Base-by-base conservation (phyloP, 148 eudicot genomes). In the Camellia lanceoleosa region DNA sequence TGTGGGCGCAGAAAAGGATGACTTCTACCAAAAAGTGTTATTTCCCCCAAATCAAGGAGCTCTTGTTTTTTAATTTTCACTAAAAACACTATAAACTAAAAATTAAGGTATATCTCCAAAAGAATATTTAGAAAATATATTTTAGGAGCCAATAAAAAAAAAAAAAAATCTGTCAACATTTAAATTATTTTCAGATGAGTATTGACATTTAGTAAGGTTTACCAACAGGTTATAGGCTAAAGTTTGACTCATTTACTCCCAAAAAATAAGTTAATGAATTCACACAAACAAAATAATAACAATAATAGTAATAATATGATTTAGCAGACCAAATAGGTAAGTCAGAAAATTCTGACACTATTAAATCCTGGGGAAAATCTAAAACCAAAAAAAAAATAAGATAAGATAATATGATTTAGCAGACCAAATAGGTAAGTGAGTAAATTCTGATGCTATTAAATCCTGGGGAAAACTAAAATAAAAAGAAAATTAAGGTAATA, bases 281-380 rank as follows among this genome's bases (percentile, higher is more conserved):
- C 63, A 11, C 38, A 65, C 67, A 1, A 41, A 20, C 44, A 2
- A 15, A 15, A 0, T 18, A 74, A 30, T 30, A 30, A 30, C 38
- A 30, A 30, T 30, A 30, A 30, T 30, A 30, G 38, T 30, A 30
- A 16, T 14, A 68, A 42, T 43, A 68, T 16, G 71, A 19, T 42
- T 30, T 30, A 68, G 71, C 49, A 42, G 19, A 42, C 47, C 51
- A 68, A 68, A 42, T 68, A 16, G 72, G 51, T 16, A 68, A 38
- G 14, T 67, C 18, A 60, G 72, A 15, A 67, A 38, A 6, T 38
- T 43, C 12, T 84, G 76, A 78, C 55, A 55, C 75, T 47, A 74
- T 30, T 56, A 41, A 4, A 74, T 12, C 19, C 1, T 15, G 11
- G 38, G 44, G 38, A 68, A 60, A 16, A 20, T 30, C 38, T 5